phyloP scores from a whole-genome alignment of 345 rosid genomes.

The Psidium friedrichsthalianum region DNA sequence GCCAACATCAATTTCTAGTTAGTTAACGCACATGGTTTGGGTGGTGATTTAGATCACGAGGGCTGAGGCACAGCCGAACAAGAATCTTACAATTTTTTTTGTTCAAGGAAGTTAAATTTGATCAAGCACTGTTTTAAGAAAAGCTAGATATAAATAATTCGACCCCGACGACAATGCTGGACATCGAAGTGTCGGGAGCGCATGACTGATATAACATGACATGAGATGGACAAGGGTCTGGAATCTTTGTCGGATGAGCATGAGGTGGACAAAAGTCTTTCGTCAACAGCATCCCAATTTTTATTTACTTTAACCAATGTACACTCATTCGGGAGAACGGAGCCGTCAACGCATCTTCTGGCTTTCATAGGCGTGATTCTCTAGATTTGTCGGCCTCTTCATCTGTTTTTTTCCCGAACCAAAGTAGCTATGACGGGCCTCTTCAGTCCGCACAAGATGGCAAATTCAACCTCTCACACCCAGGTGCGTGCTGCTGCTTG shows the following conservation, averaged over 20 bases:
- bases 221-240: not conserved
- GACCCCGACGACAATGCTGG: not conserved
- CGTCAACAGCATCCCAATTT: not conserved
- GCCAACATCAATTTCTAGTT: not conserved
- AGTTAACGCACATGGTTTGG: not conserved
- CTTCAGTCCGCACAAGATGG: not conserved
- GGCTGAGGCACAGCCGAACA: not conserved
- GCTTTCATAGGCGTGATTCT: not conserved
- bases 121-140: not conserved
- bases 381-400: not conserved
- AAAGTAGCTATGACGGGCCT: not conserved
- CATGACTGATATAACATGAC: not conserved
- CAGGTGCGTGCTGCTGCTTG: not conserved
- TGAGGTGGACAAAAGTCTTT: not conserved
- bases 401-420: too few species aligned
- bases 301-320: not conserved
- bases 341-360: not conserved
- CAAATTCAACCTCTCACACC: slow-evolving; percentile 6
- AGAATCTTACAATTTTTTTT: not conserved
- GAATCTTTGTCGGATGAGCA: not conserved
- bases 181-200: not conserved
- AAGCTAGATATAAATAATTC: not conserved
- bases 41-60: not conserved
- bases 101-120: not conserved
- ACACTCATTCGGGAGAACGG: not conserved